Percentiles rank a stretch among this genome's conserved stretches.
Conservation (phyloP, 768 basidiomycete genomes). For the Suillus bovinus region DNA sequence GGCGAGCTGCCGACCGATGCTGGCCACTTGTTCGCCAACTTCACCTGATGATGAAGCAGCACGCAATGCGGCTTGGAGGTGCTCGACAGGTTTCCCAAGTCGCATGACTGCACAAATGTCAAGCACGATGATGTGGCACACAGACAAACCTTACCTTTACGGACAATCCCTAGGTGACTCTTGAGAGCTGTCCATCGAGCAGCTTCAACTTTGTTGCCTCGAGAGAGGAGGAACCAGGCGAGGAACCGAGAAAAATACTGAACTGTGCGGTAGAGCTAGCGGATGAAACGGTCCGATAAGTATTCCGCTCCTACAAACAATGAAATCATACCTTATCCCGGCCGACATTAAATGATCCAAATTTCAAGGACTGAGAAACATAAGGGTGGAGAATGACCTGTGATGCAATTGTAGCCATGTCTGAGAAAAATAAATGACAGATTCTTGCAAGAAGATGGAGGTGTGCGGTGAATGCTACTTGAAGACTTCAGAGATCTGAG, state of each 20-base stretch:
- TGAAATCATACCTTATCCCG: slow-evolving; percentile 75
- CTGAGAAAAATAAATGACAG: slow-evolving; percentile 5
- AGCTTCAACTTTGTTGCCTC: slow-evolving; percentile 70
- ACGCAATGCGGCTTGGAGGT: slow-evolving; percentile 86
- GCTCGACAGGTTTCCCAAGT: slow-evolving; percentile 91
- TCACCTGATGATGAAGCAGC: slow-evolving; percentile 57
- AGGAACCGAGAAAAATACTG: slow-evolving; percentile 92
- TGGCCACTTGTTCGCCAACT: slow-evolving; percentile 70
- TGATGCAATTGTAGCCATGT: slow-evolving; percentile 49
- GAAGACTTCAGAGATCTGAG: not conserved
- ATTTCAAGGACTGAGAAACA: slow-evolving; percentile 73
- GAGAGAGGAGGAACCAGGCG: slow-evolving; percentile 74
- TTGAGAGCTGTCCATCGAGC: slow-evolving; percentile 85
- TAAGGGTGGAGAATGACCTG: slow-evolving; percentile 87
- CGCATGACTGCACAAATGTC: slow-evolving; percentile 67
- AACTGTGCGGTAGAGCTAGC: slow-evolving; percentile 80
- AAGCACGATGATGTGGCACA: slow-evolving; percentile 9
- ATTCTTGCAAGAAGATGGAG: slow-evolving; percentile 18
- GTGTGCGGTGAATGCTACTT: not conserved
- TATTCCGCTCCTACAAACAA: not conserved
- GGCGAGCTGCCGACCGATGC: slow-evolving; percentile 79
- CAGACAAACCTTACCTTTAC: slow-evolving; percentile 63
- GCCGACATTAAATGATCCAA: slow-evolving; percentile 79
- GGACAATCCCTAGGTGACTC: slow-evolving; percentile 74
- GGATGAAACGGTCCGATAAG: not conserved